Conservation (phyloP, 2,329 filamentous ascomycete species). For the Fusarium pseudograminearum region DNA sequence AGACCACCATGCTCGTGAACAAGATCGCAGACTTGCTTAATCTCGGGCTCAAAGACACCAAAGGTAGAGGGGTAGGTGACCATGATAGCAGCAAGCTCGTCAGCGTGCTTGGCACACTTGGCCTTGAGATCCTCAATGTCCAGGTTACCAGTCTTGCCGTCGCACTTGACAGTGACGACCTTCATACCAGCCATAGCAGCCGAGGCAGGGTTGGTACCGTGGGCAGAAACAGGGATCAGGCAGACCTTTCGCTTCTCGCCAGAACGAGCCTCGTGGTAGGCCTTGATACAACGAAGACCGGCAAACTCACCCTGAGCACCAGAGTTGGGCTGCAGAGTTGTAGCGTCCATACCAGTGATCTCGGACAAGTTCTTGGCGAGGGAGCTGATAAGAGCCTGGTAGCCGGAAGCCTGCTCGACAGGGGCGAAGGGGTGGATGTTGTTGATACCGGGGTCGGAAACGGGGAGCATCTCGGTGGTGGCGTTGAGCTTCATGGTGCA, state of each 20-base stretch:
- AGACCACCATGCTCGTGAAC: constrained; percentile 91
- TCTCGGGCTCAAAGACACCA: constrained; percentile 90
- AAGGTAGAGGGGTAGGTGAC: constrained; percentile 96
- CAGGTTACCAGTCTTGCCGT: constrained; percentile 86
- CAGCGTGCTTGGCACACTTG: constrained; percentile 89
- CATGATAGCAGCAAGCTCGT: constrained; percentile 93
- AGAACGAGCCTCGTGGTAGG: constrained; percentile 74
- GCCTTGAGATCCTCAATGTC: constrained; percentile 88
- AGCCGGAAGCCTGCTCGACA: constrained; percentile 73
- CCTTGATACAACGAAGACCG: constrained; percentile 87
- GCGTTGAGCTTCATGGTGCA: constrained; percentile 99
- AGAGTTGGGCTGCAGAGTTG: constrained; percentile 94
- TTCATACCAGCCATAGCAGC: constrained; percentile 97
- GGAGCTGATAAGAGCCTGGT: constrained; percentile 75
- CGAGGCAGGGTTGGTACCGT: constrained; percentile 95
- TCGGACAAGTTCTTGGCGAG: constrained; percentile 80
- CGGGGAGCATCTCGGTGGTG: constrained; percentile 90
- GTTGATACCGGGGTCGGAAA: constrained; percentile 59
- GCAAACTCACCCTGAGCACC: constrained; percentile 96
- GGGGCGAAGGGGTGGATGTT: constrained; percentile 87
- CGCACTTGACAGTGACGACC: constrained; percentile 91
- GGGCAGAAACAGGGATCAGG: constrained; percentile 92
- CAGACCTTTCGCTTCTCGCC: constrained; percentile 84
- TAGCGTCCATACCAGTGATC: constrained; percentile 89
- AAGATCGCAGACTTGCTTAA: constrained; percentile 86